Conservation (phyloP, 2,329 filamentous ascomycete species). For the Beauveria varroae region DNA sequence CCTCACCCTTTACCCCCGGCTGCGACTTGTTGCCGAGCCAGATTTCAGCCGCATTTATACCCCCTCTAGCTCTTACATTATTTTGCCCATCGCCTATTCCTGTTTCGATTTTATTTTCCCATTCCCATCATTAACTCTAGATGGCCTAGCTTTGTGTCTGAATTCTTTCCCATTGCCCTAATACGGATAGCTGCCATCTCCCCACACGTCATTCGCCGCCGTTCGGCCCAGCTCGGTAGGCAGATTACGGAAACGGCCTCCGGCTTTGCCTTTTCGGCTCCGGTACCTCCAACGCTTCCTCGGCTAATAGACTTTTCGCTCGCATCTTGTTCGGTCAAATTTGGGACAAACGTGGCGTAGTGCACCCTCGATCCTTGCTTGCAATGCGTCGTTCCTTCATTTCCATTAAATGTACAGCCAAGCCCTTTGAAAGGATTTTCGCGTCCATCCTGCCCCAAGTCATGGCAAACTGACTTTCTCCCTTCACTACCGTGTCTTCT, state of each 20-base stretch:
- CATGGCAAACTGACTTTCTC: background rate
- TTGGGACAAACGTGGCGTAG: background rate
- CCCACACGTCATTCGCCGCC: background rate
- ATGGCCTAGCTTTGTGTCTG: too few species aligned
- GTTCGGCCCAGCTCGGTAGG: constrained; percentile 4
- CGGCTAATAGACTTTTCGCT: constrained; percentile 1
- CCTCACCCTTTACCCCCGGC: background rate
- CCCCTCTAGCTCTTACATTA: background rate
- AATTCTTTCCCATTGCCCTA: background rate
- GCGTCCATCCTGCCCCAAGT: background rate
- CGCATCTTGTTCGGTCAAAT: background rate
- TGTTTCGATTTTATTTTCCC: too few species aligned
- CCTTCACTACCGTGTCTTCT: background rate
- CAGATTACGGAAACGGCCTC: background rate
- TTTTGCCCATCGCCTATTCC: background rate
- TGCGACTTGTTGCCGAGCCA: background rate
- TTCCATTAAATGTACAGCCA: background rate
- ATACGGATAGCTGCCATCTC: background rate
- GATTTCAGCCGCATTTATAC: background rate
- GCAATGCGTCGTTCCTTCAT: background rate
- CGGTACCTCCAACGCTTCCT: constrained; percentile 6
- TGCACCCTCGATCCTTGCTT: background rate
- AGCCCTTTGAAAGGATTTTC: background rate
- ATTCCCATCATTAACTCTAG: background rate
- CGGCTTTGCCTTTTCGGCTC: constrained; percentile 4